Evolutionary conservation across 352 stramenopile species (phyloP), one percentile per base, ranked within the genome.

Genomic region (Phytophthora colocasiae): DNA sequence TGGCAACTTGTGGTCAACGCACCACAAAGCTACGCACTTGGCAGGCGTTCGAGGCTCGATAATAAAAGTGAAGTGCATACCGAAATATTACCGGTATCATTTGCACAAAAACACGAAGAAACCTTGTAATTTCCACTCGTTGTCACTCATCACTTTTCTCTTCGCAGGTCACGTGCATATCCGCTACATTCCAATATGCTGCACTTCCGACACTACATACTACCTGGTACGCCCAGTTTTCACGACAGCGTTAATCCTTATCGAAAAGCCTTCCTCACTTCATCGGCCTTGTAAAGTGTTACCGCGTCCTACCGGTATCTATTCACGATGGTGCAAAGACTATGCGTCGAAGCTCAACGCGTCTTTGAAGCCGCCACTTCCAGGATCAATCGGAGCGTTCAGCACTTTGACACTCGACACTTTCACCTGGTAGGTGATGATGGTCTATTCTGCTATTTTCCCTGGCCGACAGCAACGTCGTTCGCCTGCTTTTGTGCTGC

Each of bases 371-470:
- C 31, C 31, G 31, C 9, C 31, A 36, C 31, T 36, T 36, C 9
- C 31, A 36, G 31, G 31, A 36, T 36, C 31, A 11, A 14, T 36
- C 9, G 31, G 31, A 36, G 22, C 51, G 48, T 43, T 69, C 22
- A 38, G n/a, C 43, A 63, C 29, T n/a, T 38, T 29, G 38, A 26
- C 36, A 65, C 38, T 58, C 46, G 46, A 31, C 36, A 51, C 57
- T 65, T 65, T 52, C 14, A 58, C 61, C 11, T 46, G 61, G 53
- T 64, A 72, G 65, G 69, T 71, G 56, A 78, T 75, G 56, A 78
- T 78, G 70, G 71, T 78, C 58, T 66, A 73, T 78, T 78, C 66
- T 39, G 44, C 70, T 26, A 58, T 73, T 34, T 73, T 73, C 60
- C 52, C 65, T 32, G 39, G 27, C 4, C 50, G 70, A 50, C 65